Evolutionary conservation across 495 filamentous ascomycete species (phyloP).

Genomic region (Extremus antarcticus): DNA sequence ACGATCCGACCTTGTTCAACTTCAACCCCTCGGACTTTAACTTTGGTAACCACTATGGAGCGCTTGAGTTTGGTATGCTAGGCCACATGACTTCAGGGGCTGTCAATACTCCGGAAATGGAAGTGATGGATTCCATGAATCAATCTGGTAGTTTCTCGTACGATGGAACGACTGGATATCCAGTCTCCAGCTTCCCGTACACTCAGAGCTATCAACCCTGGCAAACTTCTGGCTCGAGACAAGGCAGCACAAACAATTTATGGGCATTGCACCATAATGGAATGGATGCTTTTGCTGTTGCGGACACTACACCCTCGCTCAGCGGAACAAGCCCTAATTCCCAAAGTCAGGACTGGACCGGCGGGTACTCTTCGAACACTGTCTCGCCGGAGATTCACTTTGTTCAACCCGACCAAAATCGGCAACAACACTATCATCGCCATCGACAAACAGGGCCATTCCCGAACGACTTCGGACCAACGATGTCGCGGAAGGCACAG

Average conservation of each 20-base stretch:
- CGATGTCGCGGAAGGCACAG: slow-evolving; percentile 34
- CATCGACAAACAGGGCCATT: slow-evolving; percentile 21
- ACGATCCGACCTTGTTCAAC: slow-evolving; percentile 82
- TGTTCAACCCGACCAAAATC: slow-evolving; percentile 21
- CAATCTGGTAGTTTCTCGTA: slow-evolving; percentile 19
- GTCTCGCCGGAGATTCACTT: slow-evolving; percentile 24
- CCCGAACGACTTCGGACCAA: slow-evolving; percentile 36
- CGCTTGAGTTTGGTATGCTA: slow-evolving; percentile 86
- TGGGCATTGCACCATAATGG: slow-evolving; percentile 7
- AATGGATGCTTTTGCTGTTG: slow-evolving; percentile 54
- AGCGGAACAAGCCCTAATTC: slow-evolving; percentile 45
- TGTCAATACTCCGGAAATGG: slow-evolving; percentile 60
- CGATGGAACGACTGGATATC: slow-evolving; percentile 8
- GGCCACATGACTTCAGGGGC: slow-evolving; percentile 86
- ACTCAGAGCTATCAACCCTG: slow-evolving; percentile 13
- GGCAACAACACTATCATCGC: slow-evolving; percentile 25
- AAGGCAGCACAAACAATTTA: slow-evolving; percentile 10
- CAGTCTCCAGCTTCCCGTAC: slow-evolving; percentile 7
- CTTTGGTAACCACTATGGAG: slow-evolving; percentile 91
- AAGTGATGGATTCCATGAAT: slow-evolving; percentile 27
- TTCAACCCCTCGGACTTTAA: slow-evolving; percentile 89
- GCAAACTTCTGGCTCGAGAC: slow-evolving; percentile 13
- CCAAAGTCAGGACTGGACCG: slow-evolving; percentile 17
- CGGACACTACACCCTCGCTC: slow-evolving; percentile 50
- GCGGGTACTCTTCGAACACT: slow-evolving; percentile 22